Percentiles rank a stretch among this genome's conserved stretches.
phyloP scores from a whole-genome alignment of 2,329 filamentous ascomycete species.

The Polychaeton citri region DNA sequence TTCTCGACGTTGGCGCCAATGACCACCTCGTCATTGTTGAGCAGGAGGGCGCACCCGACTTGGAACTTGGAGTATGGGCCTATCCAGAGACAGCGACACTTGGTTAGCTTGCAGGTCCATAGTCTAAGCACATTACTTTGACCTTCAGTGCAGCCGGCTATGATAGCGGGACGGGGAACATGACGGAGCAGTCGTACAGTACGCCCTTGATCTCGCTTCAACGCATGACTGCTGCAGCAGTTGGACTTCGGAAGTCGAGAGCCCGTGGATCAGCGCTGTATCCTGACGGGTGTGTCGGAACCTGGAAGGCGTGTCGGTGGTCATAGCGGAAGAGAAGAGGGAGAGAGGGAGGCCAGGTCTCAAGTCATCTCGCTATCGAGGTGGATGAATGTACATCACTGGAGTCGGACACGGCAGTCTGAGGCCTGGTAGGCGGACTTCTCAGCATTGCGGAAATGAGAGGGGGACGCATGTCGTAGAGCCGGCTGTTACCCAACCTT shows the following conservation, averaged over 20 bases:
- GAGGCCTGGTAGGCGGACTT: too few relatives aligned
- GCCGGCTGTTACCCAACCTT: too few relatives aligned
- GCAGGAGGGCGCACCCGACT: slow-evolving; percentile 71
- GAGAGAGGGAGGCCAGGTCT: slow-evolving; percentile 9
- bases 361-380: too few relatives aligned
- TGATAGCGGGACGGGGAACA: too few relatives aligned
- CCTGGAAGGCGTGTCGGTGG: slow-evolving; percentile 15
- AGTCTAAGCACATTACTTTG: background rate
- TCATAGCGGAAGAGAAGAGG: slow-evolving; percentile 21
- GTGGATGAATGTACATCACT: too few relatives aligned
- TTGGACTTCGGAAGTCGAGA: slow-evolving; percentile 52
- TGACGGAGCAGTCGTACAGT: slow-evolving; percentile 59
- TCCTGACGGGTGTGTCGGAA: slow-evolving; percentile 22
- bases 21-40: slow-evolving; percentile 36
- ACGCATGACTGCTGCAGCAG: slow-evolving; percentile 49
- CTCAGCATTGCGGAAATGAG: too few relatives aligned
- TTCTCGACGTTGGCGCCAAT: slow-evolving; percentile 85
- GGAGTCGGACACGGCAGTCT: too few relatives aligned
- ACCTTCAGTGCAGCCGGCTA: too few relatives aligned
- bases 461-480: too few relatives aligned
- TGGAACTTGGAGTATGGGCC: slow-evolving; percentile 82
- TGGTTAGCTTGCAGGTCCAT: background rate
- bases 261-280: slow-evolving; percentile 32
- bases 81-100: slow-evolving; percentile 15
- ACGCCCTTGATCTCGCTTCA: slow-evolving; percentile 63